Evolutionary conservation across 1,284 basidiomycete genomes (phyloP).

Genomic region (Schizophyllum commune): DNA sequence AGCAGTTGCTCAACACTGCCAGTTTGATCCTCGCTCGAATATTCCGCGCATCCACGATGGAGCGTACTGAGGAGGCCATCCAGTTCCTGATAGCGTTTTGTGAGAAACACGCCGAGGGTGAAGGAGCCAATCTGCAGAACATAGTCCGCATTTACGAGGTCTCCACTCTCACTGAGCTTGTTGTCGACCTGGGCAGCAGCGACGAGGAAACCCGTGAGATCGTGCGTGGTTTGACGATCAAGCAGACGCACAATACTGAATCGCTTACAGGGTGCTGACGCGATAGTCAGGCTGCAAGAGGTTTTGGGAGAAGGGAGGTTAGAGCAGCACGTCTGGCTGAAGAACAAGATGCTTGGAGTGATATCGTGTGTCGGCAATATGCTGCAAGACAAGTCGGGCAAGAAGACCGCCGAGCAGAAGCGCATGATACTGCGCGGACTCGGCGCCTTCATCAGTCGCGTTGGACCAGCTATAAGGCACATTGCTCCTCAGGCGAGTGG

Average conservation of each 20-base stretch:
- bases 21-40: conserved; percentile 66
- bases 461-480: conserved; percentile 66
- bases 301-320: conserved; percentile 22
- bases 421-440: conserved; percentile 74
- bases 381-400: conserved; percentile 74
- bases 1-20: conserved; percentile 55
- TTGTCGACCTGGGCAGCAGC: conserved; percentile 68
- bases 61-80: conserved; percentile 48
- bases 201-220: conserved; percentile 33
- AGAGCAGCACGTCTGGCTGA: conserved; percentile 55
- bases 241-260: conserved; percentile 3
- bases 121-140: conserved; percentile 27
- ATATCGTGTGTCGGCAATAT: conserved; percentile 78
- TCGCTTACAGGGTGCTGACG: conserved; percentile 44
- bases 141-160: conserved; percentile 62
- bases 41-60: conserved; percentile 52
- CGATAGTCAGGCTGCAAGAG: conserved; percentile 51
- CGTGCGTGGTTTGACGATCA: conserved; percentile 26
- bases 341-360: conserved; percentile 73
- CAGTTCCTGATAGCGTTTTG: conserved; percentile 50
- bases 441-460: conserved; percentile 62
- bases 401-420: conserved; percentile 60
- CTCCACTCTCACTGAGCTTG: conserved; percentile 65
- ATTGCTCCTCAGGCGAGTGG: conserved; percentile 75
- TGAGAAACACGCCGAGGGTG: conserved; percentile 25